Evolutionary conservation across 2,329 filamentous ascomycete genomes (phyloP).

Genomic region (Colletotrichum incanum): DNA sequence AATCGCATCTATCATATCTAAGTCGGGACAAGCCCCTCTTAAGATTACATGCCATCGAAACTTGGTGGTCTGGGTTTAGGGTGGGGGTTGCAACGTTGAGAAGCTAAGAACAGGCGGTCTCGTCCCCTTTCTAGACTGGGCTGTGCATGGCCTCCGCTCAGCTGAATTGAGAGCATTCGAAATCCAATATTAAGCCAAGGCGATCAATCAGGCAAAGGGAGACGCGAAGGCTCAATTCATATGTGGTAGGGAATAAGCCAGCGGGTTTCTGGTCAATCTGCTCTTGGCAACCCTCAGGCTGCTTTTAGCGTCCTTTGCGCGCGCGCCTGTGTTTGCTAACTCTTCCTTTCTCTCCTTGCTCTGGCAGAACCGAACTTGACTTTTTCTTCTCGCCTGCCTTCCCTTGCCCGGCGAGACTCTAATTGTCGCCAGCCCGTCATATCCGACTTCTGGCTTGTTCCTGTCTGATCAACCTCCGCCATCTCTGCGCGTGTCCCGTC

Average conservation of each 20-base stretch:
- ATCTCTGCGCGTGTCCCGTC: neutral
- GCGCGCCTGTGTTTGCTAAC: neutral
- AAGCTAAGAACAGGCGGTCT: neutral
- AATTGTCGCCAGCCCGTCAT: neutral
- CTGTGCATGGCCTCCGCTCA: neutral
- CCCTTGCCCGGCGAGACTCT: neutral
- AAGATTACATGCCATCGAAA: neutral
- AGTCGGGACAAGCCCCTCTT: neutral
- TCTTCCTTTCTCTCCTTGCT: neutral
- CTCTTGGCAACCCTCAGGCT: constrained; percentile 3
- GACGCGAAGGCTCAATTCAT: neutral
- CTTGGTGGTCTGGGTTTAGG: neutral
- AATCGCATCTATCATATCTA: neutral
- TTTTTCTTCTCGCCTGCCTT: neutral
- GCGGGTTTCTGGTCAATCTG: neutral
- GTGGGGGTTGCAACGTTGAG: neutral
- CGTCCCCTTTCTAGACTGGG: neutral
- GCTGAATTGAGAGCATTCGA: neutral
- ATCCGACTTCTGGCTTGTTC: neutral
- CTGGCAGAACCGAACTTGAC: neutral
- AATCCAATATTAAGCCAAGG: neutral
- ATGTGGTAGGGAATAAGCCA: neutral
- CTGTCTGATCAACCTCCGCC: neutral
- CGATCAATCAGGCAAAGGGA: neutral
- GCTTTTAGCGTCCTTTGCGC: constrained; percentile 2